A percentile compares a stretch with the other conserved stretches of the same genome.
These are phyloP conservation scores for Chalaropsis ovoidea DNA, from an alignment of 2,329 filamentous ascomycete genomes.

Conservation along the genomic window DNA sequence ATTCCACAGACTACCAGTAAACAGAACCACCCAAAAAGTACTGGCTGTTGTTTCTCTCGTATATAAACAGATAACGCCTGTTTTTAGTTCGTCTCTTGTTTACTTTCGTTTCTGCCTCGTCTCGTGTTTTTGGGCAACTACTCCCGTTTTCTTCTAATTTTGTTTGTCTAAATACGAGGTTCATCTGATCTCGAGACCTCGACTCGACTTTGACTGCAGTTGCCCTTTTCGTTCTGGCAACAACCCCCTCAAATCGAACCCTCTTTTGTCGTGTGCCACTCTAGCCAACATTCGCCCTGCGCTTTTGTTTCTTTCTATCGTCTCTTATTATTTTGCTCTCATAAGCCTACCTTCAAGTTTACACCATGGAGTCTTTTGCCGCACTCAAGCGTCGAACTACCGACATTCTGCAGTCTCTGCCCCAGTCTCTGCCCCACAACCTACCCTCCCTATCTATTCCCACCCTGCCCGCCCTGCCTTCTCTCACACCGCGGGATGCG, in stretches of 20 bases:
- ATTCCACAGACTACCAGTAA: background rate
- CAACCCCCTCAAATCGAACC: slow-evolving; percentile 4
- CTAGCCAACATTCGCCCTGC: background rate
- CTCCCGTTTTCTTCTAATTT: background rate
- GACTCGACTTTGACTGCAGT: background rate
- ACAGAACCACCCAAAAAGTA: background rate
- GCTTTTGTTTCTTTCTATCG: background rate
- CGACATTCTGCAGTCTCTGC: slow-evolving; percentile 43
- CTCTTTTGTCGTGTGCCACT: background rate
- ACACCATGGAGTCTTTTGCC: slow-evolving; percentile 43
- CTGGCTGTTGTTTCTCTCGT: background rate
- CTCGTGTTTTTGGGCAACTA: background rate
- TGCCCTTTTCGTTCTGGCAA: background rate
- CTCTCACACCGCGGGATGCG: slow-evolving; percentile 32
- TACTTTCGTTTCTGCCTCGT: background rate
- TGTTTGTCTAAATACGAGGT: background rate
- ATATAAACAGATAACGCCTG: background rate
- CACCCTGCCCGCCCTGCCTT: slow-evolving; percentile 29
- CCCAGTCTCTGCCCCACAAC: slow-evolving; percentile 38
- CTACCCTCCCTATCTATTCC: slow-evolving; percentile 38
- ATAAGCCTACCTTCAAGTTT: background rate
- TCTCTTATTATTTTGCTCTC: background rate
- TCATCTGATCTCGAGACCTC: background rate
- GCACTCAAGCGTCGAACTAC: slow-evolving; percentile 47
- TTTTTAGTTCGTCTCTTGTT: background rate